Conservation (phyloP, 805 yeast species). For the Groenewaldozyma salmanticensis region DNA sequence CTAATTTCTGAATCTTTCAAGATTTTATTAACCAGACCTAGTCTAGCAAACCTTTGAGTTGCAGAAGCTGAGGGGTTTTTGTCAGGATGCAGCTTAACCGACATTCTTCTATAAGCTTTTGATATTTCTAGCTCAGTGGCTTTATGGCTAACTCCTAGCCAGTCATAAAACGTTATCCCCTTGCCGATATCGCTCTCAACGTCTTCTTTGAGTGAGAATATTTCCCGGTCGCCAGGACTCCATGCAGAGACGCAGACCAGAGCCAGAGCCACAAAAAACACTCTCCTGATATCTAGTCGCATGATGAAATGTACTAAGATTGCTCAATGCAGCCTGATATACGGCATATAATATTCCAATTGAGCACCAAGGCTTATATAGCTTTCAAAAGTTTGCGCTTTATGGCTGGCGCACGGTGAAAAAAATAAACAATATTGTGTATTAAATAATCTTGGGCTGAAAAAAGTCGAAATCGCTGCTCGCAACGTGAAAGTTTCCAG, state of each 20-base stretch:
- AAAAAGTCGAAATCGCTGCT: too few species aligned
- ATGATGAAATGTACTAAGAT: too few species aligned
- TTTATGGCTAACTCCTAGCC: slow-evolving; percentile 55
- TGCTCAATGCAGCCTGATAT: too few species aligned
- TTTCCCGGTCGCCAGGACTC: slow-evolving; percentile 66
- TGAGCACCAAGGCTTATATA: too few species aligned
- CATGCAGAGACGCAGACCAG: slow-evolving; percentile 30
- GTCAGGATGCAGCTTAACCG: slow-evolving; percentile 89
- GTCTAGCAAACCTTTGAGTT: slow-evolving; percentile 63
- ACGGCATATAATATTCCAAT: too few species aligned
- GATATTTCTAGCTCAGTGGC: slow-evolving; percentile 79
- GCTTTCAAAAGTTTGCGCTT: too few species aligned
- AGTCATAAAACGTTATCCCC: slow-evolving; percentile 56
- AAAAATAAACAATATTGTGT: too few species aligned
- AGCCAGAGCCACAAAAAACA: too few species aligned
- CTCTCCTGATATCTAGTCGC: too few species aligned
- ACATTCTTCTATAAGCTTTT: slow-evolving; percentile 70
- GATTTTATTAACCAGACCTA: slow-evolving; percentile 68
- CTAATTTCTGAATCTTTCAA: slow-evolving; percentile 50
- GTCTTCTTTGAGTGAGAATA: slow-evolving; percentile 62
- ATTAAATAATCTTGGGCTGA: too few species aligned
- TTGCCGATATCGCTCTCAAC: slow-evolving; percentile 53
- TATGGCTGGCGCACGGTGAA: too few species aligned
- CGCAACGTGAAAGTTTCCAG: too few species aligned
- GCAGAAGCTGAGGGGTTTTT: slow-evolving; percentile 53